A percentile compares a stretch with the other conserved stretches of the same genome.
phyloP scores from a whole-genome alignment of 2,329 filamentous ascomycete genomes.

The Paramyrothecium roridum region DNA sequence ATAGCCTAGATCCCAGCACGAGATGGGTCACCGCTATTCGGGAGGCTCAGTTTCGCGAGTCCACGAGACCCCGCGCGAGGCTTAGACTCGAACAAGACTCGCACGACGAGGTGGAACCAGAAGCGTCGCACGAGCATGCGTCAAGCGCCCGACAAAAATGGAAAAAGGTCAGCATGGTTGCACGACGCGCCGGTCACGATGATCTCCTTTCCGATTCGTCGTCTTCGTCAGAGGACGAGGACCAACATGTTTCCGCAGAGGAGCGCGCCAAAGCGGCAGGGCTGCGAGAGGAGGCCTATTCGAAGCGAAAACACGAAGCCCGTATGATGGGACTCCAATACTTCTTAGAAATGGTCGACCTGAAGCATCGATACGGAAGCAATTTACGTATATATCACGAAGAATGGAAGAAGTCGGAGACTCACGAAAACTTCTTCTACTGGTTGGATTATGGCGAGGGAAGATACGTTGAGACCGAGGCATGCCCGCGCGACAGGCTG shows the following conservation, averaged over 20 bases:
- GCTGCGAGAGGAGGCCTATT: conserved; percentile 46
- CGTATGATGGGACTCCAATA: conserved; percentile 84
- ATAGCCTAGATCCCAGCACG: conserved; percentile 65
- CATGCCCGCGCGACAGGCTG: conserved; percentile 70
- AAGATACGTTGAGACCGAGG: conserved; percentile 62
- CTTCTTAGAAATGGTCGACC: conserved; percentile 80
- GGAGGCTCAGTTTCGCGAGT: conserved; percentile 52
- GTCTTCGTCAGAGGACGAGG: conserved; percentile 21
- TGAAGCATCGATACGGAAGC: conserved; percentile 83
- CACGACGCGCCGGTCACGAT: conserved; percentile 69
- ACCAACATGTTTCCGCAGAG: conserved; percentile 28
- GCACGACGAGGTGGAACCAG: conserved; percentile 1
- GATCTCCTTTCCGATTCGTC: conserved; percentile 45
- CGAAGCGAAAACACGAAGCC: conserved; percentile 60
- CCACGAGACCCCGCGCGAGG: conserved; percentile 40
- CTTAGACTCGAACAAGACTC: conserved; percentile 7
- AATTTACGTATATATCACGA: conserved; percentile 80
- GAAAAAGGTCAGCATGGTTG: conserved; percentile 70
- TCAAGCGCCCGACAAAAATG: conserved; percentile 63
- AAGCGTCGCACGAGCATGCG: conserved; percentile 11
- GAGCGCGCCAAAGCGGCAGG: conserved; percentile 34
- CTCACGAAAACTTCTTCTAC: conserved; percentile 87
- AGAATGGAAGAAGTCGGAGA: conserved; percentile 75
- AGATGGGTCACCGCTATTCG: conserved; percentile 67
- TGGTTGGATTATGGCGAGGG: conserved; percentile 87